Percentiles rank a stretch among this genome's conserved stretches.
Conservation (phyloP, 2,329 filamentous ascomycete genomes). For the Proliferodiscus dingleyae region DNA sequence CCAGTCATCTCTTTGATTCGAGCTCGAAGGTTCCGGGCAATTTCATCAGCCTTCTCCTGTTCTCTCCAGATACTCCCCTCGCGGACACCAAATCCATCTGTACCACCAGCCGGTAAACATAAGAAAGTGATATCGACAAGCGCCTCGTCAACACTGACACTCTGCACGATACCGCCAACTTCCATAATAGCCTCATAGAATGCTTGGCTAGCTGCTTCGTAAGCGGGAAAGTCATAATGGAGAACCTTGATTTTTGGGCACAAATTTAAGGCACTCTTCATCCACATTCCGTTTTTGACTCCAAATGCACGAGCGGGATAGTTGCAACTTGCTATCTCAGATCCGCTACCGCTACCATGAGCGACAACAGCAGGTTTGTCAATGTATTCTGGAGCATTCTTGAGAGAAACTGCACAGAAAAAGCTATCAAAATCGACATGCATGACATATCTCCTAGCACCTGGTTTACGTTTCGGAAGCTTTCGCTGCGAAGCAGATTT, state of each 20-base stretch:
- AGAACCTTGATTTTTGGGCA: conserved; percentile 84
- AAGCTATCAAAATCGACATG: conserved; percentile 99
- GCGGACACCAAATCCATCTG: conserved; percentile 57
- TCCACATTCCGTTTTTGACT: conserved; percentile 99
- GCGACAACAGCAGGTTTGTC: conserved; percentile 85
- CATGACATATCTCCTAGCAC: conserved; percentile 74
- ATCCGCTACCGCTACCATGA: conserved; percentile 77
- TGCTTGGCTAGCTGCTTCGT: conserved; percentile 81
- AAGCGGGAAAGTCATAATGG: conserved; percentile 93
- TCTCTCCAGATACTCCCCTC: conserved; percentile 72
- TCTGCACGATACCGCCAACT: conserved; percentile 81
- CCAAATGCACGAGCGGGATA: conserved; percentile 83
- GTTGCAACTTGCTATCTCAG: conserved; percentile 97
- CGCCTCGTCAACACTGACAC: conserved; percentile 94
- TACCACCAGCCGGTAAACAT: conserved; percentile 61
- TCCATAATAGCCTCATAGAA: conserved; percentile 85
- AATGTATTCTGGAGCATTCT: conserved; percentile 67
- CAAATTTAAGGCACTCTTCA: conserved; percentile 79
- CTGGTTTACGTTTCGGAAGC: conserved; percentile 48
- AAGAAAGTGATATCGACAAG: conserved; percentile 75
- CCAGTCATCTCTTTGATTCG: conserved; percentile 69
- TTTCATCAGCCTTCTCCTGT: conserved; percentile 69
- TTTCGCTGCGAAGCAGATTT: conserved; percentile 48
- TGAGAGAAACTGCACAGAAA: conserved; percentile 88
- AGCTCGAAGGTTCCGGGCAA: conserved; percentile 63